Base-by-base conservation (phyloP, 192 early-diverging fungal genomes). In the Chytriomyces hyalinus region DNA sequence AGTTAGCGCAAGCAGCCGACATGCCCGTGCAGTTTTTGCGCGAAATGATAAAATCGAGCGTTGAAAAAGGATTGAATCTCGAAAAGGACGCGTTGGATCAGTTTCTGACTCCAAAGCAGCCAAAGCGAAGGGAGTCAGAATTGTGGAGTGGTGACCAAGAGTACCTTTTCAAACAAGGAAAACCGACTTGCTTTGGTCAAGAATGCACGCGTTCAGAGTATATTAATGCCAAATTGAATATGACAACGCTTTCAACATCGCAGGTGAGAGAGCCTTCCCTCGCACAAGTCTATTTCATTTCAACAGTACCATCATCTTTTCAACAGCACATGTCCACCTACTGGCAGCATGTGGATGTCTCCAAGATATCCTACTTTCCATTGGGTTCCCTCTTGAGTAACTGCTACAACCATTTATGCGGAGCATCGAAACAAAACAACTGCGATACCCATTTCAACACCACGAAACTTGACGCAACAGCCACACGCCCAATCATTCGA, bases 131-230 rank as follows among this genome's bases (percentile, higher is more conserved):
- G 24, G 45, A 26, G 3, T n/a, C 70, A 9, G 63, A 73, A 44
- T 73, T 36, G 36, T 36, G 72, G 72, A 46, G 63, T 3, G 72
- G 72, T 6, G 61, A 73, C 45, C 7, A 20, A n/a, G 17, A 9
- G 3, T 73, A 63, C 46, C 20, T 73, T 7, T 73, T 45, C 61
- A 61, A 48, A 61, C 10, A 73, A 46, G 60, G 60, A 7, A 11
- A 46, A 7, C 72, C 72, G 8, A 64, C 72, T 22, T 73, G 72
- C 26, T 63, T 73, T 8, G 72, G 72, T 20, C 11, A 45, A 20
- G n/a, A 6, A 62, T 73, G 72, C 45, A 20, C 57, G 8, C 49
- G 72, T 11, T 11, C 57, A 7, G 60, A 73, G 28, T 73, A 63
- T 13, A 63, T 73, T 13, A 73, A 63, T 45, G 20, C 50, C 9